phyloP scores from a whole-genome alignment of 73 alveolate species.

The Symbiodinium natans region DNA sequence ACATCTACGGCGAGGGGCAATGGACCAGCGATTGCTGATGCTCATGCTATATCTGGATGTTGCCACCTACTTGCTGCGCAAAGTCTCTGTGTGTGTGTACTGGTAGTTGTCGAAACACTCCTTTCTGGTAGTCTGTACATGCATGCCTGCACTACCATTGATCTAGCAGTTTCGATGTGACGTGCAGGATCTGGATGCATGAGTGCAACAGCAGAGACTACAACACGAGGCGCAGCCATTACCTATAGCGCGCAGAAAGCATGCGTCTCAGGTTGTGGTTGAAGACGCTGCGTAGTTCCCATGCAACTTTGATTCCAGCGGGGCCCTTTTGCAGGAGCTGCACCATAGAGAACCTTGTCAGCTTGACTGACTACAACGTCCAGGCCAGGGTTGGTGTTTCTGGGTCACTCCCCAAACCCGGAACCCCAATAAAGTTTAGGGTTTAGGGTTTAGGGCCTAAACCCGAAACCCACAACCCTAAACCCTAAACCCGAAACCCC shows the following conservation, averaged over 20 bases:
- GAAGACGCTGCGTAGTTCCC: too few species aligned
- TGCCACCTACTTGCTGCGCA: not conserved
- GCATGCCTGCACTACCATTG: not conserved
- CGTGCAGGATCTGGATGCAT: constrained; percentile 27
- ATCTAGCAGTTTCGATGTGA: not conserved
- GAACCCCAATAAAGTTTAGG: too few species aligned
- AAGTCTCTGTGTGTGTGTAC: too few species aligned
- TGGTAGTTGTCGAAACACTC: too few species aligned
- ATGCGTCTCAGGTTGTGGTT: too few species aligned
- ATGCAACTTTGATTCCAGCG: too few species aligned
- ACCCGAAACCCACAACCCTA: too few species aligned
- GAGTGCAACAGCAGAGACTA: constrained; percentile 35
- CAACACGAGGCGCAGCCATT: constrained; percentile 18
- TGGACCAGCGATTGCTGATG: not conserved
- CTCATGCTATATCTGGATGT: not conserved
- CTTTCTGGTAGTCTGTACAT: too few species aligned
- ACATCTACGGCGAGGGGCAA: constrained; percentile 60
- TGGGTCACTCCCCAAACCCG: too few species aligned
- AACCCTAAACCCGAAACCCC: too few species aligned
- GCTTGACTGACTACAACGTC: constrained; percentile 86
- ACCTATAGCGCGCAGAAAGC: too few species aligned
- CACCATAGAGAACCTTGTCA: constrained; percentile 53
- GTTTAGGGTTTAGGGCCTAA: too few species aligned
- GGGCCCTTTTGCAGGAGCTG: constrained; percentile 37
- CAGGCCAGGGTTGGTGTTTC: not conserved